Base-by-base conservation (phyloP, 2,329 filamentous ascomycete species). In the Cytospora chrysosperma region DNA sequence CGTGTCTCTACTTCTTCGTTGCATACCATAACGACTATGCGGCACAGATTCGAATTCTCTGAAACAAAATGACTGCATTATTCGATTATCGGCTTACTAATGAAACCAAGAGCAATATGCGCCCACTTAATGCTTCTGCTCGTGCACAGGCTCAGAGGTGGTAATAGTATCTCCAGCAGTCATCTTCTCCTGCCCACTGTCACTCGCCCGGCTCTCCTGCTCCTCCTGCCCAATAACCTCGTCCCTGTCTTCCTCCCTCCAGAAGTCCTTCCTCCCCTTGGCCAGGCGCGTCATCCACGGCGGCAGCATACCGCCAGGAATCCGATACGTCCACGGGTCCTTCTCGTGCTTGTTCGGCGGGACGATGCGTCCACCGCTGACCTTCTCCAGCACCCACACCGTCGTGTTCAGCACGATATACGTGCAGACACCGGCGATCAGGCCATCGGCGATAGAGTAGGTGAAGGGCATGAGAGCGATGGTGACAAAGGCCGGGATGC, bases 391-490 rank as follows among this genome's bases (percentile, higher is more conserved):
- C 55, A 90, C 63, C 85, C 85, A 93, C 15, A 91, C 87, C 15
- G 82, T 72, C 0, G 81, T 85, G 76, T 96, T 96, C 76, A 96
- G 83, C 67, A 90, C 72, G 52, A 89, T 88, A 75, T 96, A 96
- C 47, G 86, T 86, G 70, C 88, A 81, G 70, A 96, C 89, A 59
- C 92, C 91, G 1, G 85, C 90, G 69, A 96, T 96, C 19, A 96
- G 81, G 55, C 92, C 92, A 71, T 96, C 91, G 15, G 92, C 91
- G 71, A 96, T 95, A 49, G 88, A 91, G 79, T 95, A 96, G 1
- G 90, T 93, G 77, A 96, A 95, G 0, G 92, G 92, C 92, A 96
- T 96, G 65, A 93, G 78, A 63, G 88, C 86, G 67, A 96, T 89
- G 57, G 90, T 93, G 40, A 96, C 79, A 77, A 96, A 96, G 3